Evolutionary conservation across 2,329 filamentous ascomycete genomes (phyloP).

Genomic region (Verticillium nubilum): DNA sequence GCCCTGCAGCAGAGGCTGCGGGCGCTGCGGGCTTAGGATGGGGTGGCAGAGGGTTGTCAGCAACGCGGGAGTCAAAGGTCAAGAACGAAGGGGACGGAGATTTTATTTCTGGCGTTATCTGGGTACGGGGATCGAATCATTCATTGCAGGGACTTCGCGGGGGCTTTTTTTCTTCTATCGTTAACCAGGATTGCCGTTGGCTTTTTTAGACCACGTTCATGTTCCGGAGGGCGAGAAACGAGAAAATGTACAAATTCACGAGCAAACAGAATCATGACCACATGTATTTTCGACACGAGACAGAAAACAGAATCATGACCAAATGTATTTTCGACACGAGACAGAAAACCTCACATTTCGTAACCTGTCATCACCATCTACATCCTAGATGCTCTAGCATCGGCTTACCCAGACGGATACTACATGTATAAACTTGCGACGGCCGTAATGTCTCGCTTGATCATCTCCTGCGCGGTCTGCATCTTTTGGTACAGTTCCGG

Average conservation of each 20-base stretch:
- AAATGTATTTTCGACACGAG: too few relatives aligned
- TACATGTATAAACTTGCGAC: conserved; percentile 87
- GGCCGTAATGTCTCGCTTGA: conserved; percentile 91
- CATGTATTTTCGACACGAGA: too few relatives aligned
- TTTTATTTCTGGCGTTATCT: not conserved
- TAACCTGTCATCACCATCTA: too few relatives aligned
- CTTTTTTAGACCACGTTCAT: not conserved
- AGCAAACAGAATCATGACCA: too few relatives aligned
- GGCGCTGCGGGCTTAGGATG: conserved; percentile 48
- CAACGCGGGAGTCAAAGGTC: not conserved
- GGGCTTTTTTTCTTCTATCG: not conserved
- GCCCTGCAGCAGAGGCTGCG: conserved; percentile 59
- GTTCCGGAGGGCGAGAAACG: not conserved
- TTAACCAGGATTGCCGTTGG: not conserved
- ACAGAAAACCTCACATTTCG: too few relatives aligned
- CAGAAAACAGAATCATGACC: too few relatives aligned
- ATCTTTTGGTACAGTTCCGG: conserved; percentile 93
- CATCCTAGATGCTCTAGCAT: too few relatives aligned
- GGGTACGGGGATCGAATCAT: not conserved
- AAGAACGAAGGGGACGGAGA: not conserved
- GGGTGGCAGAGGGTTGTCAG: not conserved
- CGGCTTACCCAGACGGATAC: too few relatives aligned
- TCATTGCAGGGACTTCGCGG: not conserved
- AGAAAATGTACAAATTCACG: not conserved
- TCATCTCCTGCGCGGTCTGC: conserved; percentile 95